phyloP scores from a whole-genome alignment of 2,329 filamentous ascomycete species.

The Delphinella strobiligena region DNA sequence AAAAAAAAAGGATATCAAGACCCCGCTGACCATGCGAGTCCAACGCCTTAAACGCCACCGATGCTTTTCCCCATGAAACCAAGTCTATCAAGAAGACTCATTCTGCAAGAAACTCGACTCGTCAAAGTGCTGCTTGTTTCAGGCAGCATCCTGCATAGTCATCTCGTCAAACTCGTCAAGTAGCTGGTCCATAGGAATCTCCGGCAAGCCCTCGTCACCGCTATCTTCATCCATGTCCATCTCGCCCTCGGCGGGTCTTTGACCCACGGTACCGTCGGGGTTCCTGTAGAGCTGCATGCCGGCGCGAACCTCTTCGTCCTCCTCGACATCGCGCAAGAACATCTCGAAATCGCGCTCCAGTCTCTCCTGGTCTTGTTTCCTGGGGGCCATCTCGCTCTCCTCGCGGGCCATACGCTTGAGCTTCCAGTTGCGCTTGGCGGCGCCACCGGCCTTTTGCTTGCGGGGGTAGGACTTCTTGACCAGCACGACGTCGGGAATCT shows the following conservation, averaged over 20 bases:
- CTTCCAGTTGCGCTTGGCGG: conserved; percentile 68
- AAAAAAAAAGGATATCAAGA: neutral
- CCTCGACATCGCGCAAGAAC: conserved; percentile 94
- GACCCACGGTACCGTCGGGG: conserved; percentile 30
- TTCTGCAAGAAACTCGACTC: too few relatives aligned
- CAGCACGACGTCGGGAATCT: conserved; percentile 81
- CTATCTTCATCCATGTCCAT: conserved; percentile 45
- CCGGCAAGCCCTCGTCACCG: conserved; percentile 40
- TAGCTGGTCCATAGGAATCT: conserved; percentile 45
- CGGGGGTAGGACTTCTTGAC: conserved; percentile 95
- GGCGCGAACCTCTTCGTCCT: conserved; percentile 76
- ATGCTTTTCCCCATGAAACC: neutral
- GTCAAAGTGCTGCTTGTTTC: too few relatives aligned
- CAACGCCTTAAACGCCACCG: neutral
- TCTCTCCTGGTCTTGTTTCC: conserved; percentile 76
- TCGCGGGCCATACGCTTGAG: conserved; percentile 89
- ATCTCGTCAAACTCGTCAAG: conserved; percentile 91
- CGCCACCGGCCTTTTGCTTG: conserved; percentile 51
- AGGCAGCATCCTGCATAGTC: conserved; percentile 46
- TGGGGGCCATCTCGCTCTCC: conserved; percentile 73
- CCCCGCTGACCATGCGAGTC: neutral
- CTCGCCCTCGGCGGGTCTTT: conserved; percentile 35
- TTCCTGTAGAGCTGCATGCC: conserved; percentile 76
- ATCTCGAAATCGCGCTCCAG: conserved; percentile 92
- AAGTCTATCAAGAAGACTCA: neutral